Percentiles rank a stretch among this genome's conserved stretches.
Conservation (phyloP, 441 rosid genomes). For the Breynia disticha region DNA sequence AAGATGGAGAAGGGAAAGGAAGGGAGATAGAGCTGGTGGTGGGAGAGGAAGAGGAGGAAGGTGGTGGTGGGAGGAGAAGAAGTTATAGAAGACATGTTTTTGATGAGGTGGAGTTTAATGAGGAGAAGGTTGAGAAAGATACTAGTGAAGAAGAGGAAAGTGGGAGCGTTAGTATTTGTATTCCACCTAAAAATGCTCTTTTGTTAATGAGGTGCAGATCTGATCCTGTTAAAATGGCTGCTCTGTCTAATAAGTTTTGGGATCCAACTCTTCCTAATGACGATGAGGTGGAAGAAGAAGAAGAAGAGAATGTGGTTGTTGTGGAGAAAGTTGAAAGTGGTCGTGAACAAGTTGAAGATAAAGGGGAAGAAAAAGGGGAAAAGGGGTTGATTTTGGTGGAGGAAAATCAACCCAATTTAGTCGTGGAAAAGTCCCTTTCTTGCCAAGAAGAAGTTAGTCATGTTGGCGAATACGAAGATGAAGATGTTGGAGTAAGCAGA, state of each 20-base stretch:
- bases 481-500: no score
- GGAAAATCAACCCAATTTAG: slow-evolving; percentile 17
- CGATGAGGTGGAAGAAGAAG: slow-evolving; percentile 12
- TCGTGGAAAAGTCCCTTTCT: slow-evolving; percentile 10
- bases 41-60: no score
- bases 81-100: slow-evolving; percentile 65
- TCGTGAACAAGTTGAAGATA: no score
- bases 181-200: slow-evolving; percentile 87
- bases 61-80: slow-evolving; percentile 17
- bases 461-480: no score
- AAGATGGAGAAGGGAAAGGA: slow-evolving; percentile 37
- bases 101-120: slow-evolving; percentile 56
- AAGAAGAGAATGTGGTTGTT: not conserved
- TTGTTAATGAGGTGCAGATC: slow-evolving; percentile 89
- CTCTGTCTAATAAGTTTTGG: slow-evolving; percentile 60
- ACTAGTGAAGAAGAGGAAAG: slow-evolving; percentile 32
- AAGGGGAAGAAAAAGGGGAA: slow-evolving; percentile 2
- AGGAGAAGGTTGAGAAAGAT: not conserved
- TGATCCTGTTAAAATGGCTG: slow-evolving; percentile 89
- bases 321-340: slow-evolving; percentile 7
- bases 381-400: no score
- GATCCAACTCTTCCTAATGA: slow-evolving; percentile 29
- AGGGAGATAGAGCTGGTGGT: slow-evolving; percentile 71
- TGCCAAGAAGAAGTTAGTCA: slow-evolving; percentile 12
- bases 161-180: slow-evolving; percentile 43